Evolutionary conservation across 2,329 filamentous ascomycete genomes (phyloP), one percentile per base, ranked within the genome.

Genomic region (Epichloe elymi): DNA sequence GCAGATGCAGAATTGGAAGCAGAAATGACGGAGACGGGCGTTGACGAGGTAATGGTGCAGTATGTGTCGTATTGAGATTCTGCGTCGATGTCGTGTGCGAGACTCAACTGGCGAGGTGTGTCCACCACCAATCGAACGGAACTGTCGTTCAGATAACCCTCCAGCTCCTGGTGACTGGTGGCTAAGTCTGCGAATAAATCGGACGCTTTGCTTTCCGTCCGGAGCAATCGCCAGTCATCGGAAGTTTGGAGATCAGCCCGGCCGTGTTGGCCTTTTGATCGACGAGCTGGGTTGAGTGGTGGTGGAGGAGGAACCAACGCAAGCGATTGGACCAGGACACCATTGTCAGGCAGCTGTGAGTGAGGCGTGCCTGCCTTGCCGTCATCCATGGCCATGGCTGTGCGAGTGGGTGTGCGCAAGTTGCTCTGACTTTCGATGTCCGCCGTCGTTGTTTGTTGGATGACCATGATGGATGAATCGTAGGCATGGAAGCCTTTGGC

Each of bases 111-210:
- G 15, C 51, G 51, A 41, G 33, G 20, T 33, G 39, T 23, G 35
- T 35, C 30, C 14, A 50, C 20, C 19, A 19, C 15, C 10, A 43
- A 12, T 35, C 39, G 47, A 20, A 20, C 19, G 15, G 49, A 42
- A 20, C n/a, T 23, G 39, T 35, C 12, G 46, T 48, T 45, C n/a
- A 57, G 46, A 49, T 48, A 57, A 3, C 42, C 49, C 8, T 54
- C 49, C 35, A 56, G 54, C 41, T 57, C 55, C 15, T 44, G 45
- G 48, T 56, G 54, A 8, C 48, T 41, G 26, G 23, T 48, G 44
- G 49, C 54, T 35, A 57, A 17, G 47, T 56, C 54, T n/a, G 36
- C 52, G 42, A 57, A 55, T 35, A 57, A 35, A 51, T 55, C 54
- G 23, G 54, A 53, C 3, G 37, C 23, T n/a, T 44, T 44, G 40